Conservation (phyloP, 345 rosid genomes). For the Gossypium ekmanianum region DNA sequence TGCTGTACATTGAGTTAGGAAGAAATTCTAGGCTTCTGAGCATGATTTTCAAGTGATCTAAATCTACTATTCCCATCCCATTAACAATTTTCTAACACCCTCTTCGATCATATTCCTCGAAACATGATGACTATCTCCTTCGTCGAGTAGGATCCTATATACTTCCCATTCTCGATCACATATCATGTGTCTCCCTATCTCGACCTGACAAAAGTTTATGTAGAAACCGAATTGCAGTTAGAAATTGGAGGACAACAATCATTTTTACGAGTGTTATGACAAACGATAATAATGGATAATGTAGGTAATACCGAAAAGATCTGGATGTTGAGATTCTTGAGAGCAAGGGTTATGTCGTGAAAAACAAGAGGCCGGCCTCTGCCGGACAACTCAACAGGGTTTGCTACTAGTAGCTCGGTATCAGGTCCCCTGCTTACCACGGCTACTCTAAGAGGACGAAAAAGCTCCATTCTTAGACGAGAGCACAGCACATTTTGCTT, state of each 20-base stretch:
- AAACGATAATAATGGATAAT: neutral
- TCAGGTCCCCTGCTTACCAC: constrained; percentile 65
- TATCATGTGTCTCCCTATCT: constrained; percentile 59
- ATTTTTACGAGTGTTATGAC: neutral
- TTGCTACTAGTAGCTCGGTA: constrained; percentile 62
- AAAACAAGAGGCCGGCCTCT: constrained; percentile 75
- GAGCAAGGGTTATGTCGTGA: constrained; percentile 58
- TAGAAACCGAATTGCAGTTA: neutral
- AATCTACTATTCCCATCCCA: constrained; percentile 58
- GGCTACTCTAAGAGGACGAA: constrained; percentile 53
- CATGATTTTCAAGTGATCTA: neutral
- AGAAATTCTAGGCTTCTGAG: neutral
- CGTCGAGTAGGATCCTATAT: constrained; percentile 56
- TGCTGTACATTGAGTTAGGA: neutral
- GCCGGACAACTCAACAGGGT: constrained; percentile 67
- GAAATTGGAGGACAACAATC: neutral
- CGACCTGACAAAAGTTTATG: constrained; percentile 36
- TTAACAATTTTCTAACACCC: constrained; percentile 40
- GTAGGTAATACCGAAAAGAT: constrained; percentile 51
- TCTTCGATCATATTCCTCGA: constrained; percentile 54
- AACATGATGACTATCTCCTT: constrained; percentile 36
- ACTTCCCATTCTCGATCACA: constrained; percentile 61
- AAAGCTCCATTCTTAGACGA: constrained; percentile 61
- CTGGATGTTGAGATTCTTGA: constrained; percentile 34
- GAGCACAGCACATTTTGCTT: constrained; percentile 55